Base-by-base conservation (phyloP, 1,139 yeast species). In the Yamadazyma trypodendri region DNA sequence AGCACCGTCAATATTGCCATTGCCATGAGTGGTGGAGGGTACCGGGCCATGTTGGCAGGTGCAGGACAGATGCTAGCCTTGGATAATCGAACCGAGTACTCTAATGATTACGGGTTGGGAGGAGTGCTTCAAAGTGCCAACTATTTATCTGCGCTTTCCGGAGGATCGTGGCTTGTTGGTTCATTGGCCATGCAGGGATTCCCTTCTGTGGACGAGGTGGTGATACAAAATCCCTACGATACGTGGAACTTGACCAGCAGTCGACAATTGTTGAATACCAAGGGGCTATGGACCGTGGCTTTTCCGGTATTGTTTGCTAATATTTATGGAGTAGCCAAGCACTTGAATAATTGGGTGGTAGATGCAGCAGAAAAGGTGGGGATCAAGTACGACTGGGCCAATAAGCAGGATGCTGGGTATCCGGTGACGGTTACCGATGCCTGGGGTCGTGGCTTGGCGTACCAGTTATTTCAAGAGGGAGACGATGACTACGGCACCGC, bases 11-110 rank as follows among this genome's bases (percentile, higher is more conserved):
- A 65, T 35, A 69, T 87, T 38, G 96, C 84, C 3, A 55, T 88
- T 15, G 89, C 95, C 3, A 84, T 86, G 54, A 80, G 92, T 5
- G 97, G 97, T 28, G 97, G 97, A 52, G 95, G 96, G 3, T 88
- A 86, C 61, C 75, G 97, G 42, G 95, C 96, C 36, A 86, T 88
- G 96, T 63, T 88, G 30, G 63, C 72, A 39, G 96, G 96, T n/a
- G 96, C 95, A 2, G 96, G 97, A 29, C 81, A 82, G 58, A 61
- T 88, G 29, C 68, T 90, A 12, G 96, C 92, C 1, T 61, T 87
- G 42, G 97, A 89, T 56, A 75, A 77, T 50, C 72, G 96, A 52
- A 83, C 94, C 6, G 61, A 58, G 2, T 66, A 66, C 20, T 75
- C 75, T 3, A 41, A 44, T 7, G 75, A 74, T 4, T 22, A 39